A percentile compares a stretch with the other conserved stretches of the same genome.
Conservation (phyloP, 306 rosid species). For the Luffa acutangula region DNA sequence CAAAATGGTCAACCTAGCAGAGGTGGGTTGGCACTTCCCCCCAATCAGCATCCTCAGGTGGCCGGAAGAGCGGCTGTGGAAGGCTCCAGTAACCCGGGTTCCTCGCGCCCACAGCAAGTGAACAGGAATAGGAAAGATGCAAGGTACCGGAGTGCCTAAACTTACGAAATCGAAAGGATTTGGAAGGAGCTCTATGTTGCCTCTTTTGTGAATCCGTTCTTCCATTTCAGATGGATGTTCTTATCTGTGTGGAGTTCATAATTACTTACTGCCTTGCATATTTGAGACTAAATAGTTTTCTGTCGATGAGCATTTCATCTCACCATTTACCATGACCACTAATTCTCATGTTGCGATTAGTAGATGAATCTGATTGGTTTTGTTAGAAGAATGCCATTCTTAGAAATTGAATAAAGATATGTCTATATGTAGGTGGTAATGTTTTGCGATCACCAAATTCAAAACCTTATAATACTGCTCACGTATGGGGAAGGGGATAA, state of each 20-base stretch:
- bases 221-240: neutral
- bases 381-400: neutral
- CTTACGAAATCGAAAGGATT: neutral
- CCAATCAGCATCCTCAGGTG: neutral
- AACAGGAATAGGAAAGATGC: neutral
- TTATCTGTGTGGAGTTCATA: neutral
- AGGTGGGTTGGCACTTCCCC: slow-evolving; percentile 3
- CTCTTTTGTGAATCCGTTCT: neutral
- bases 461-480: neutral
- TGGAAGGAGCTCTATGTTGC: neutral
- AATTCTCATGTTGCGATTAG: neutral
- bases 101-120: neutral
- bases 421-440: neutral
- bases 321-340: neutral
- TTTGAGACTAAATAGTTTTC: neutral
- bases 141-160: slow-evolving; percentile 4
- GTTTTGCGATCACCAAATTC: neutral
- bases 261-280: neutral
- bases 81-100: neutral
- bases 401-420: neutral
- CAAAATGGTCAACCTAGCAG: neutral
- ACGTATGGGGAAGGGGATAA: neutral
- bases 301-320: neutral
- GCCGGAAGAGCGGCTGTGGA: neutral
- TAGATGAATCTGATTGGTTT: neutral